Evolutionary conservation across 148 eudicot genomes (phyloP).

Genomic region (Rhododendron vialii): DNA sequence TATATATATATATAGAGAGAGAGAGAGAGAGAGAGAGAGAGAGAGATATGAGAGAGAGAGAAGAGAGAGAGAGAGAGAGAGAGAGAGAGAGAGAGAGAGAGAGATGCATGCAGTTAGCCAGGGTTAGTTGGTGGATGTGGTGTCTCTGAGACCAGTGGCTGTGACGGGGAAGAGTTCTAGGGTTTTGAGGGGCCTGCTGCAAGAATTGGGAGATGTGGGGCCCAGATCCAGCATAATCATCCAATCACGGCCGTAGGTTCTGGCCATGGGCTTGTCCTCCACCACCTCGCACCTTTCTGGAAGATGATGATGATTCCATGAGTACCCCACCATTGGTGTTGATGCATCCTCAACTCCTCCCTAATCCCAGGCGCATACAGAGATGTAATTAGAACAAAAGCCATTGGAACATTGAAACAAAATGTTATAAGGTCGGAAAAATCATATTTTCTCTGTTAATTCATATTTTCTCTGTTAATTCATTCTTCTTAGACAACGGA

Average conservation of each 20-base stretch:
- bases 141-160: constrained; percentile 26
- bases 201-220: constrained; percentile 15
- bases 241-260: constrained; percentile 18
- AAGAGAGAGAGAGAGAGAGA: no score
- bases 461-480: neutral
- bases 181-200: constrained; percentile 51
- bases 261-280: constrained; percentile 10
- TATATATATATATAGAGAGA: neutral
- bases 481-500: neutral
- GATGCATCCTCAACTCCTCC: constrained; percentile 18
- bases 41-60: no score
- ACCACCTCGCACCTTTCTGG: constrained; percentile 4
- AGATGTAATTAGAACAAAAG: neutral
- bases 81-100: neutral
- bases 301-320: constrained; percentile 21
- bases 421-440: neutral
- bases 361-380: neutral
- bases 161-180: constrained; percentile 75
- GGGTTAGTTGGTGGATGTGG: constrained; percentile 11
- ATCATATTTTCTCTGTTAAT: neutral
- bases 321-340: constrained; percentile 10
- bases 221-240: constrained; percentile 26
- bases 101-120: neutral
- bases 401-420: neutral
- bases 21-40: neutral